Evolutionary conservation across 768 basidiomycete genomes (phyloP), one percentile per base, ranked within the genome.

Genomic region (Grammothele lineata): DNA sequence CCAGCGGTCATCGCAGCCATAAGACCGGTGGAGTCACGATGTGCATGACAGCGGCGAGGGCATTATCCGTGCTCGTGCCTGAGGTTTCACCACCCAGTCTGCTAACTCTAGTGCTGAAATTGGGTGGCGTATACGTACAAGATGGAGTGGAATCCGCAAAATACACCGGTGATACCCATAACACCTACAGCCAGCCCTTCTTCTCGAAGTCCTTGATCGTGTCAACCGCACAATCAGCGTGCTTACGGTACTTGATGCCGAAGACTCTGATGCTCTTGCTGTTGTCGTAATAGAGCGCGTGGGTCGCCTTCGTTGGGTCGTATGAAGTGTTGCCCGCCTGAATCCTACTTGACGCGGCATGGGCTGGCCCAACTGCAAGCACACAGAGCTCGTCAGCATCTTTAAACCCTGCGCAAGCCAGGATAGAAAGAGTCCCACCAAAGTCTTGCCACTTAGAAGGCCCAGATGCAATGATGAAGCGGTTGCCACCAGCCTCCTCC

Each of bases 401-500:
- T n/a, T n/a, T n/a, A 30, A n/a, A 17, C 18, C 7, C 35, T 39
- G 43, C 1, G 33, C 45, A n/a, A 4, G 26, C 37, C 5, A n/a
- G 8, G 8, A 48, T 0, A 15, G 10, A 18, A 14, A 14, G 9
- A 12, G 27, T 37, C 56, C 25, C 35, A 57, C 56, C 38, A 27
- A 44, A 57, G 40, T 57, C 56, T 37, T 55, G 53, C 53, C 54
- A 57, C 46, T 50, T 55, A 45, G 26, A 57, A 4, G 51, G 32
- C 53, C 70, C 68, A 2, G 61, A 64, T n/a, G 62, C 63, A 33
- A 78, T 52, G 56, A 86, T 71, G 56, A 85, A 73, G 26, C 85
- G 68, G 45, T 85, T 69, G 1, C 77, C 77, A 3, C 72, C 75
- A 0, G 81, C 83, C 2, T 67, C 71, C 22, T 72, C 66, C 40